phyloP scores from a whole-genome alignment of 306 rosid genomes.

The Prosopis cineraria region DNA sequence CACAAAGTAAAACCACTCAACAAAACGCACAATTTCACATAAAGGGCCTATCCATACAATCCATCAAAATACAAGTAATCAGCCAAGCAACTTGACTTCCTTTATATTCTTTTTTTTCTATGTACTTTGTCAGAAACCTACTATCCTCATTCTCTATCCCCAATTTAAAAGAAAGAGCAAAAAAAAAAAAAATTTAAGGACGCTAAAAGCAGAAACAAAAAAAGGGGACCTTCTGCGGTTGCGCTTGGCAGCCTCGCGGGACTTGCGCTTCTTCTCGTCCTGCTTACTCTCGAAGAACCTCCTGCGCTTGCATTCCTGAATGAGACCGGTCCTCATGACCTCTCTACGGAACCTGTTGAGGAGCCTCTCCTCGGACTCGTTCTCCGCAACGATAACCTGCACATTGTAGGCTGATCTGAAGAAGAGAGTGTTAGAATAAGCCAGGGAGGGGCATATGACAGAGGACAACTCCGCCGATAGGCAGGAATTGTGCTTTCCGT shows the following conservation, averaged over 20 bases:
- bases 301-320: conserved; percentile 80
- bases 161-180: background rate
- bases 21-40: background rate
- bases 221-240: conserved; percentile 58
- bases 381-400: conserved; percentile 71
- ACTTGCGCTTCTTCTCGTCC: conserved; percentile 75
- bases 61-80: background rate
- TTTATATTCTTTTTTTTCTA: background rate
- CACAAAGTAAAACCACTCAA: background rate
- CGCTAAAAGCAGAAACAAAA: background rate
- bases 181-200: background rate
- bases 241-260: conserved; percentile 87
- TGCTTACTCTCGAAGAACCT: conserved; percentile 66
- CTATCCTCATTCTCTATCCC: background rate
- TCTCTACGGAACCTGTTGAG: conserved; percentile 73
- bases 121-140: background rate
- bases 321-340: conserved; percentile 79
- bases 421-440: conserved; percentile 55
- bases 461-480: conserved; percentile 40
- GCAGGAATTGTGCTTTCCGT: background rate
- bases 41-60: background rate
- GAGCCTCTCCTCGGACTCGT: conserved; percentile 82
- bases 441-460: conserved; percentile 64
- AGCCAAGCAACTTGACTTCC: background rate
- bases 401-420: conserved; percentile 65